Evolutionary conservation across 192 early-diverging fungal species (phyloP), one percentile per base, ranked within the genome.

Genomic region (Jimgerdemannia lactiflua): DNA sequence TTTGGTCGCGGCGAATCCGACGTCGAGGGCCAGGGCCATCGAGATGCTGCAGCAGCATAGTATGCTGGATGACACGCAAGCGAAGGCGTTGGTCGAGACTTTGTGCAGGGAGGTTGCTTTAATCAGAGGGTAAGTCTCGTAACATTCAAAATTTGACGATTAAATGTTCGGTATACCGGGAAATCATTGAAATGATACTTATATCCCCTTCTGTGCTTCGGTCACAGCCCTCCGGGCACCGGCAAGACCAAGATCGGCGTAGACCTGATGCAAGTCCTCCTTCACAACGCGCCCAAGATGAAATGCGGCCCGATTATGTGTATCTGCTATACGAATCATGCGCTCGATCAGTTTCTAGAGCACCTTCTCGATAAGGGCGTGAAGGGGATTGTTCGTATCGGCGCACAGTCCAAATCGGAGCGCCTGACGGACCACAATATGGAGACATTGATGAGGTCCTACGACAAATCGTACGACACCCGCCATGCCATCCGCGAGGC

Each of bases 241-340:
- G 88, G 88, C 59, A 89, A 89, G 70, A 89, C 88, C 0, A 86
- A 82, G 71, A 79, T 89, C 0, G 88, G 88, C 65, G 75, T 88
- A 11, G 77, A 81, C 65, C 79, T 85, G 1, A 85, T 86, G 54
- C 44, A 44, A 11, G 80, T 89, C 0, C 74, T 89, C 41, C 68
- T 88, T 4, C 77, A 81, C 18, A 78, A 88, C 64, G 80, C 70
- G 54, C 70, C 43, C 2, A 59, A 14, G 14, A 42, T 72, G 0
- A 14, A 39, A 42, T 63, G 70, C 2, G 80, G 83, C 4, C 78
- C 82, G 0, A 89, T 89, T 59, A 67, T 89, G 9, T 78, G 85
- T 59, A 77, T 88, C 39, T 89, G 88, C 63, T 87, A 89, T 68
- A 89, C 88, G 11, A 89, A 89, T 71, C 88, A 89, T 64, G 88